These are phyloP conservation scores for Quercus dentata DNA, from an alignment of 306 rosid species.

Conservation along the genomic window DNA sequence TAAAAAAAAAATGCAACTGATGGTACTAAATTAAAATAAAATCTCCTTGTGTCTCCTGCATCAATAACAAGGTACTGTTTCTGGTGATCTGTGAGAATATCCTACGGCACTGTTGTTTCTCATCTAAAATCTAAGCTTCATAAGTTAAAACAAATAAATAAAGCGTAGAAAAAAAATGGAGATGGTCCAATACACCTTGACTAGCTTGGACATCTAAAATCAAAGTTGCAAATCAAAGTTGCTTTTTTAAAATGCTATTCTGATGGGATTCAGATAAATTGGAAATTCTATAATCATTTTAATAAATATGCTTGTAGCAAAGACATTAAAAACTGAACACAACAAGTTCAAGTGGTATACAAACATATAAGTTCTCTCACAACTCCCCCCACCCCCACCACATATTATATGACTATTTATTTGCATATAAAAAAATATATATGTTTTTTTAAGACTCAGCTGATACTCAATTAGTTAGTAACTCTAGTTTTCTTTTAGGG, in stretches of 20 bases:
- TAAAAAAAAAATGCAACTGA: too few species aligned
- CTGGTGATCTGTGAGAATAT: not conserved
- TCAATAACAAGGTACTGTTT: not conserved
- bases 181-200: not conserved
- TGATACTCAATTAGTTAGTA: not conserved
- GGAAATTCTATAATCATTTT: not conserved
- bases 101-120: not conserved
- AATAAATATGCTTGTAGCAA: not conserved
- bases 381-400: not conserved
- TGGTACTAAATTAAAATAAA: too few species aligned
- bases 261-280: too few species aligned
- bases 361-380: not conserved
- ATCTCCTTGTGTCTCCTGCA: too few species aligned
- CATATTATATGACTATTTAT: not conserved
- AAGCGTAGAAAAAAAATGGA: not conserved
- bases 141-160: not conserved
- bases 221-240: not conserved
- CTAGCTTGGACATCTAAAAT: not conserved
- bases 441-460: not conserved
- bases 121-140: not conserved
- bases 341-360: not conserved
- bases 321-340: not conserved
- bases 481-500: conserved; percentile 54
- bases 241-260: not conserved
- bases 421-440: not conserved